Percentiles rank a stretch among this genome's conserved stretches.
These are phyloP conservation scores for Alternaria triticina DNA, from an alignment of 2,329 filamentous ascomycete species.

Conservation along the genomic window DNA sequence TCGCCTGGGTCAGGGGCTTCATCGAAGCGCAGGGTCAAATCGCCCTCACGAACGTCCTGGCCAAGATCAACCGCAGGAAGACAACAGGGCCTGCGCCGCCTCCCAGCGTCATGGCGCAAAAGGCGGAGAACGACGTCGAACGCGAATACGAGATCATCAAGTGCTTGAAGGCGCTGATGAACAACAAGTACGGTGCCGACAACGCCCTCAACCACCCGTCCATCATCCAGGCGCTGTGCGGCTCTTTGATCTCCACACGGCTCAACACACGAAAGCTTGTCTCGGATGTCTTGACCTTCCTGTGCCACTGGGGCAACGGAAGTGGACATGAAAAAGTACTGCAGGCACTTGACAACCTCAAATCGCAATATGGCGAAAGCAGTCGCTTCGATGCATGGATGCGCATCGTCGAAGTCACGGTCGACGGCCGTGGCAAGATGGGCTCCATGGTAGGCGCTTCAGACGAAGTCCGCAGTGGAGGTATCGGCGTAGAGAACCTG, in stretches of 20 bases:
- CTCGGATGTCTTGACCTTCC: conserved; percentile 93
- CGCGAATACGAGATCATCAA: conserved; percentile 97
- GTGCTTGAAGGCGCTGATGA: conserved; percentile 96
- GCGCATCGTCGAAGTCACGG: conserved; percentile 95
- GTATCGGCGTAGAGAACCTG: conserved; percentile 97
- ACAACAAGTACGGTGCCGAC: conserved; percentile 98
- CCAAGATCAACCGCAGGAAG: conserved; percentile 91
- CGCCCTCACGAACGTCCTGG: conserved; percentile 88
- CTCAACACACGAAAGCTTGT: conserved; percentile 92
- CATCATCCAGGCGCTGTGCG: conserved; percentile 85
- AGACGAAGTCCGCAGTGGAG: conserved; percentile 92
- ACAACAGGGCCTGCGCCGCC: conserved; percentile 73
- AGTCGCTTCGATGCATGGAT: conserved; percentile 98
- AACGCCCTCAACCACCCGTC: conserved; percentile 90
- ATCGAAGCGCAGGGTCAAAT: conserved; percentile 98
- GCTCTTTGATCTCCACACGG: conserved; percentile 84
- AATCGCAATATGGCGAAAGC: conserved; percentile 85
- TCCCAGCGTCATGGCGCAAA: conserved; percentile 57
- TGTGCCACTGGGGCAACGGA: conserved; percentile 92
- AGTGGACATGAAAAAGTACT: conserved; percentile 92
- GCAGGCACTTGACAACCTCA: conserved; percentile 90
- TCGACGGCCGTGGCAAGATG: conserved; percentile 98
- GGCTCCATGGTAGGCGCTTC: conserved; percentile 95
- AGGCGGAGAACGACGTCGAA: conserved; percentile 78
- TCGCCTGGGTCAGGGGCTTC: conserved; percentile 94